A percentile compares a stretch with the other conserved stretches of the same genome.
These are phyloP conservation scores for Cryptosporidium meleagridis DNA, from an alignment of 169 alveolate species.

Conservation along the genomic window DNA sequence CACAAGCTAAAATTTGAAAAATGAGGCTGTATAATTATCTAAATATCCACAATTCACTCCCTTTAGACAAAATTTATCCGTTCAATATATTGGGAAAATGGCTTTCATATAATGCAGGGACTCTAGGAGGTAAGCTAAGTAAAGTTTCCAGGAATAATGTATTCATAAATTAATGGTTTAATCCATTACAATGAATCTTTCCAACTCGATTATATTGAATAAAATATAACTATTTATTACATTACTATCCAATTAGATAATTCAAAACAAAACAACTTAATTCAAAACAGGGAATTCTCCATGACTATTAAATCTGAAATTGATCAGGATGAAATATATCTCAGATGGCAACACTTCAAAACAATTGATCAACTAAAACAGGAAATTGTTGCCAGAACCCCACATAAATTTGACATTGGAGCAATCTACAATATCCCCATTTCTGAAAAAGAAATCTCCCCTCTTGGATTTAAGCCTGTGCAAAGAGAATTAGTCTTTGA, in stretches of 20 bases:
- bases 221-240: background rate
- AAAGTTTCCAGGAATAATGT: background rate
- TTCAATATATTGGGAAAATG: conserved; percentile 46
- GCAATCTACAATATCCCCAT: conserved; percentile 92
- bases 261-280: background rate
- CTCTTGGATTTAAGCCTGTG: conserved; percentile 54
- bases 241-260: background rate
- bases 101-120: conserved; percentile 27
- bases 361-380: conserved; percentile 81
- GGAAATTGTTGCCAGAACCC: conserved; percentile 79
- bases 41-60: background rate
- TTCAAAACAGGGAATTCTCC: conserved; percentile 66
- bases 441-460: conserved; percentile 79
- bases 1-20: no score
- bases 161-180: background rate
- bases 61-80: conserved; percentile 57
- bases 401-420: conserved; percentile 92
- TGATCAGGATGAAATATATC: conserved; percentile 83
- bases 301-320: conserved; percentile 64
- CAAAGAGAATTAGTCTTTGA: conserved; percentile 94
- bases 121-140: background rate
- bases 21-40: background rate
- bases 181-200: no score
- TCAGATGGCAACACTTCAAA: conserved; percentile 84
- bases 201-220: no score